Evolutionary conservation across 257 asterid genomes (phyloP), one percentile per base, ranked within the genome.

Genomic region (Verbascum thapsus): DNA sequence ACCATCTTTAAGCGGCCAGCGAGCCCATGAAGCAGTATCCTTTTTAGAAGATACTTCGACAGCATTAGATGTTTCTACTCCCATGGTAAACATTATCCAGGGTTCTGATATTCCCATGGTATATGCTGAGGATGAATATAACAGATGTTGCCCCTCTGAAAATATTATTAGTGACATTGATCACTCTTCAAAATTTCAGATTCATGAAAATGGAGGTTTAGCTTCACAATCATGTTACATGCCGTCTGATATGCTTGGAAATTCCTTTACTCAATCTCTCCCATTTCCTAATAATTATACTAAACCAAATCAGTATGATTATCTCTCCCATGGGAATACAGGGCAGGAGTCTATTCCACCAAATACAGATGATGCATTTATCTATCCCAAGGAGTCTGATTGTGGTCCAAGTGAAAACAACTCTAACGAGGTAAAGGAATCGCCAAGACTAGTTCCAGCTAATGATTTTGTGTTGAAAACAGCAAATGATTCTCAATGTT

Each of bases 391-490:
- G 65, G 80, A 63, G 22, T 72, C 77, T 44, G 77, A 75, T 58
- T 55, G 63, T 68, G 73, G 70, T 69, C 52, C 85, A 38, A 8
- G 67, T 64, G 80, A 69, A 44, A 69, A 71, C 57, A 70, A 63
- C 43, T 61, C 71, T 53, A 65, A 62, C 50, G 84, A 74, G 66
- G 74, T 65, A 48, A 77, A 56, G 49, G 80, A 67, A 63, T 63
- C 83, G 30, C 57, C 79, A 30, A 80, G 65, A 54, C 66, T 72
- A 52, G 88, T 86, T 57, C 80, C 82, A 6, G 81, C 76, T 38
- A 81, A 83, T 76, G 88, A 86, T 71, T 84, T 82, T 68, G 67
- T 70, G 17, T 19, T 76, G 67, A 69, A 63, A 48, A 79, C 79
- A 48, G 42, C 78, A 35, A 63, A 52, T 67, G 75, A 71, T 69